Base-by-base conservation (phyloP, 768 basidiomycete species). In the Psilocybe sp. region DNA sequence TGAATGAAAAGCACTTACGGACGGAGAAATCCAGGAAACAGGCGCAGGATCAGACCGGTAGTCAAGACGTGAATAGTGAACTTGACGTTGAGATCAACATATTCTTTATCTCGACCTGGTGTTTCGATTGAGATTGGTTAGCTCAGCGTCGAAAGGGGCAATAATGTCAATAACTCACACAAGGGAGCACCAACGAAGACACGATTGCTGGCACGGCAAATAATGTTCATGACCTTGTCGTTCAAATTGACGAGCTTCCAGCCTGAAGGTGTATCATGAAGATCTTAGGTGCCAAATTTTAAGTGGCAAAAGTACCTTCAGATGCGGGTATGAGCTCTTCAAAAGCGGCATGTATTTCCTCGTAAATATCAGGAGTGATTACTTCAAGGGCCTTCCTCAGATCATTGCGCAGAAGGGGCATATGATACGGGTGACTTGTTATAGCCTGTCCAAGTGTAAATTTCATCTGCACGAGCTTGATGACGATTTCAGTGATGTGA, bases 171-270 rank as follows among this genome's bases (percentile, higher is more conserved):
- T 12, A 46, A 64, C 72, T 19, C 39, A 78, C 80, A 80, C 1
- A 76, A 44, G 2, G 78, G 77, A 28, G 71, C 60, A 0, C 80
- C 81, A 5, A 82, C 73, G 46, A 82, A 76, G 0, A 71, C 40
- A 14, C 81, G 70, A 52, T 76, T 79, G 42, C 61, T 73, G 3
- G 66, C 60, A 35, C 76, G 69, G 33, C 69, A 65, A 10, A 81
- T 58, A 13, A 80, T 58, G 23, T 64, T 51, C 49, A 59, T 66
- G 8, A 69, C 54, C 0, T 49, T 56, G 1, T 64, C 54, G 6
- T 67, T 28, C 2, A 56, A 64, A 0, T 60, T 56, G 6, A 76
- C 44, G 2, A 54, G 54, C 10, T 59, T 60, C 78, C 78, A 80
- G n/a, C 73, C 76, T 77, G 28, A 20, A 14, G 32, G 16, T 40